These are phyloP conservation scores for Flaveria ramosissima DNA, from an alignment of 129 eudicot genomes.

Conservation along the genomic window DNA sequence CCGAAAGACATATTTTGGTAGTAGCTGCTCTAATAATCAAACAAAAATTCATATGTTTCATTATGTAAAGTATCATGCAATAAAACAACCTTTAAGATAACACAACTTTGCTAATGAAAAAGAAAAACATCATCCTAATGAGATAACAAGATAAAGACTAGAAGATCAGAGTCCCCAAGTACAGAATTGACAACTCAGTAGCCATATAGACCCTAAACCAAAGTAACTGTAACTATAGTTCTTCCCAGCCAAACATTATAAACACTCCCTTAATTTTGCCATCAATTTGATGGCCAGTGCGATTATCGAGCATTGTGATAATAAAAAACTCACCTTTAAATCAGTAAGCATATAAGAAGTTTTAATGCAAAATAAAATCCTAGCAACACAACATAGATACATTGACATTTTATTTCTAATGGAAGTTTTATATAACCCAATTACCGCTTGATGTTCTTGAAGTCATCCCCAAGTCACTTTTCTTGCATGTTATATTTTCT, in stretches of 20 bases:
- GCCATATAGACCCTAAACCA: conserved; percentile 4
- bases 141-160: too few relatives aligned
- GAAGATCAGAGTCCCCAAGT: neutral
- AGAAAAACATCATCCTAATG: neutral
- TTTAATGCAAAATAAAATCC: conserved; percentile 2
- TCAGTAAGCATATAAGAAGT: conserved; percentile 6
- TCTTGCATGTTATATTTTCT: conserved; percentile 43
- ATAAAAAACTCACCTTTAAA: neutral
- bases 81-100: neutral
- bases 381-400: neutral
- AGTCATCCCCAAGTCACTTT: conserved; percentile 37
- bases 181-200: neutral
- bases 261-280: neutral
- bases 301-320: conserved; percentile 7
- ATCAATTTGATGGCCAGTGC: neutral
- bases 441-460: conserved; percentile 49
- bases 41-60: neutral
- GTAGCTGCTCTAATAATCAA: neutral
- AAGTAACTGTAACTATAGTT: neutral
- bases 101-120: neutral
- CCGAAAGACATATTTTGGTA: neutral
- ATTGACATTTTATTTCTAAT: neutral
- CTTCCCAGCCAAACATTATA: neutral
- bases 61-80: neutral
- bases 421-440: conserved; percentile 14